These are phyloP conservation scores for Fusarium torreyae DNA, from an alignment of 2,329 filamentous ascomycete genomes.

Conservation along the genomic window DNA sequence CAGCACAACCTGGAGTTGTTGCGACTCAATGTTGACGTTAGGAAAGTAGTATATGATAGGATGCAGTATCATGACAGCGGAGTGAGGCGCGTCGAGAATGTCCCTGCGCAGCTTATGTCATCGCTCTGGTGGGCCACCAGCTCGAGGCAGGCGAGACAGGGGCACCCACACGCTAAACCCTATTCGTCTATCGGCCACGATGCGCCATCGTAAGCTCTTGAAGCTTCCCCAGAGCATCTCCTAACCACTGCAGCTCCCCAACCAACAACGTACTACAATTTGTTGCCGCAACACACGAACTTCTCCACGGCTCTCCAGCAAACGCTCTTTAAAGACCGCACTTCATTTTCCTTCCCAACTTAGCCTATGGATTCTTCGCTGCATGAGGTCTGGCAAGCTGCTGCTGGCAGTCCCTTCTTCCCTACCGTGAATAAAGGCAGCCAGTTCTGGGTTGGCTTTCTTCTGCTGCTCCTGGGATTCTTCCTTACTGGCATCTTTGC, in stretches of 20 bases:
- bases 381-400: slow-evolving; percentile 93
- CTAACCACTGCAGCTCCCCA: slow-evolving; percentile 35
- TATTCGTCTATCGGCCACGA: slow-evolving; percentile 55
- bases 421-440: slow-evolving; percentile 84
- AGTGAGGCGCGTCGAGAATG: slow-evolving; percentile 42
- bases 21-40: slow-evolving; percentile 11
- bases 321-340: background rate
- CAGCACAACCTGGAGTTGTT: slow-evolving; percentile 11
- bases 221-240: slow-evolving; percentile 49
- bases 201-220: slow-evolving; percentile 51
- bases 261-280: slow-evolving; percentile 17
- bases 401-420: slow-evolving; percentile 86
- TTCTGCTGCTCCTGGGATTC: slow-evolving; percentile 80
- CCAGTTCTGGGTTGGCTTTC: slow-evolving; percentile 87
- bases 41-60: slow-evolving; percentile 30
- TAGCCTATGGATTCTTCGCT: slow-evolving; percentile 83
- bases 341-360: slow-evolving; percentile 12
- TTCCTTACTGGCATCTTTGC: slow-evolving; percentile 84
- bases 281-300: slow-evolving; percentile 15
- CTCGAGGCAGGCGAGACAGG: slow-evolving; percentile 5
- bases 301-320: background rate
- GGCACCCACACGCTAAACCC: slow-evolving; percentile 50
- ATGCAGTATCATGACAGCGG: slow-evolving; percentile 46
- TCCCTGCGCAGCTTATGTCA: slow-evolving; percentile 54
- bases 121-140: slow-evolving; percentile 2